phyloP scores from a whole-genome alignment of 208 protist genomes.

The Trypanosoma grayi region DNA sequence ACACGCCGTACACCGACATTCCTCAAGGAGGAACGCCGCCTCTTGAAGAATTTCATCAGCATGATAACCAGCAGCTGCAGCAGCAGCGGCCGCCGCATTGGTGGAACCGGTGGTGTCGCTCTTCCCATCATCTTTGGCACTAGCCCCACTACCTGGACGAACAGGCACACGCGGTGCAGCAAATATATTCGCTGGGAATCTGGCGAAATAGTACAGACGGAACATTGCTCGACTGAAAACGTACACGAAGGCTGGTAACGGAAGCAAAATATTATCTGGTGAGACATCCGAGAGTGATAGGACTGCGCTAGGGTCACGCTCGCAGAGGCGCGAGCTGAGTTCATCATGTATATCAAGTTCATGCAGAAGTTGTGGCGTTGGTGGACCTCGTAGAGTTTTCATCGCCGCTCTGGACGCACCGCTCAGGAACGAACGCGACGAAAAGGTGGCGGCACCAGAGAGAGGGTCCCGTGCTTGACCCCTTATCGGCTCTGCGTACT shows the following conservation, averaged over 20 bases:
- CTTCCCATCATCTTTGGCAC: not conserved
- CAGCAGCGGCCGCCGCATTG: not conserved
- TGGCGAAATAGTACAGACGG: conserved; percentile 38
- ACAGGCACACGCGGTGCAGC: not conserved
- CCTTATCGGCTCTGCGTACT: not conserved
- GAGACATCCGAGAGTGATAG: not conserved
- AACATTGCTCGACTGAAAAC: conserved; percentile 71
- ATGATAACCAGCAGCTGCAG: not conserved
- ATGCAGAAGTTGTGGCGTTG: conserved; percentile 3
- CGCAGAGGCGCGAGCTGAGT: not conserved
- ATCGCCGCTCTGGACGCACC: conserved; percentile 4
- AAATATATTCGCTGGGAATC: conserved; percentile 57
- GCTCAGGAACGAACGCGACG: not conserved
- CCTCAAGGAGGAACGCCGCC: conserved; percentile 15
- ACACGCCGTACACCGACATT: conserved; percentile 43
- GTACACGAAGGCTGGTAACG: conserved; percentile 76
- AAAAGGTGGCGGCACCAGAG: not conserved
- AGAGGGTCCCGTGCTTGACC: not conserved
- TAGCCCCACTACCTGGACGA: not conserved
- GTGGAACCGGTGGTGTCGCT: not conserved
- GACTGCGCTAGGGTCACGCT: not conserved
- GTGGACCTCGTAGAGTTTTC: conserved; percentile 1
- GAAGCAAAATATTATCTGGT: conserved; percentile 24
- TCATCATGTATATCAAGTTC: conserved; percentile 26
- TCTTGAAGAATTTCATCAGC: conserved; percentile 10